Conservation (phyloP, 176 grass and related monocot genomes). For the Juncus effusus region DNA sequence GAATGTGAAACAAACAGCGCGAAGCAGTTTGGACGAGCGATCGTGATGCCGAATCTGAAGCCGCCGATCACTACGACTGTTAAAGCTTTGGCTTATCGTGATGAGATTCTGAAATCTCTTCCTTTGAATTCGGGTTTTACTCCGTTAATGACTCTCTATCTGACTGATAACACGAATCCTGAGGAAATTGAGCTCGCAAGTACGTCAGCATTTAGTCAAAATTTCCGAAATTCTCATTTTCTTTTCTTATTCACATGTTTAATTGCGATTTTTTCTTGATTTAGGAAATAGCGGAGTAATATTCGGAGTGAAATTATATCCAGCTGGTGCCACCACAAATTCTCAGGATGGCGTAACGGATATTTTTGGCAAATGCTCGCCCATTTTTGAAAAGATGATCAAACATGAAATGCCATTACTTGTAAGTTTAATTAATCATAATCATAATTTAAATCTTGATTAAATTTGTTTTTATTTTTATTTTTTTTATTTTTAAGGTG, state of each 20-base stretch:
- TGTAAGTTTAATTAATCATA: conserved; percentile 41
- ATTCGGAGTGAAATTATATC: conserved; percentile 82
- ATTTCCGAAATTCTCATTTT: too few species aligned
- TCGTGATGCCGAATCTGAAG: conserved; percentile 96
- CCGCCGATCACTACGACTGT: conserved; percentile 73
- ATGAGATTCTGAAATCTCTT: conserved; percentile 57
- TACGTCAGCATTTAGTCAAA: conserved; percentile 4
- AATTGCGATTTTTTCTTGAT: background rate
- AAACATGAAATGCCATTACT: conserved; percentile 82
- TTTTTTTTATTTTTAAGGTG: conserved; percentile 40
- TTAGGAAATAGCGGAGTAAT: conserved; percentile 67
- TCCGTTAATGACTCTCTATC: conserved; percentile 90
- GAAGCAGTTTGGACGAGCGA: conserved; percentile 73
- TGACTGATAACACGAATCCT: conserved; percentile 71
- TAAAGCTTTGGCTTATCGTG: conserved; percentile 55
- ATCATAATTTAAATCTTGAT: too few species aligned
- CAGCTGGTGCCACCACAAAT: conserved; percentile 92
- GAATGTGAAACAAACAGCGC: conserved; percentile 42
- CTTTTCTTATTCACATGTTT: too few species aligned
- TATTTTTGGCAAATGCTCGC: conserved; percentile 74
- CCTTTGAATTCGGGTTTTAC: conserved; percentile 40
- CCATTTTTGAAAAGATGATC: conserved; percentile 83
- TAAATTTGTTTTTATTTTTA: background rate
- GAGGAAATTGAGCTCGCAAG: conserved; percentile 77
- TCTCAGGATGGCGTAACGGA: conserved; percentile 90